Evolutionary conservation across 371 early-diverging fungal genomes (phyloP).

Genomic region (Gilbertella persicaria): DNA sequence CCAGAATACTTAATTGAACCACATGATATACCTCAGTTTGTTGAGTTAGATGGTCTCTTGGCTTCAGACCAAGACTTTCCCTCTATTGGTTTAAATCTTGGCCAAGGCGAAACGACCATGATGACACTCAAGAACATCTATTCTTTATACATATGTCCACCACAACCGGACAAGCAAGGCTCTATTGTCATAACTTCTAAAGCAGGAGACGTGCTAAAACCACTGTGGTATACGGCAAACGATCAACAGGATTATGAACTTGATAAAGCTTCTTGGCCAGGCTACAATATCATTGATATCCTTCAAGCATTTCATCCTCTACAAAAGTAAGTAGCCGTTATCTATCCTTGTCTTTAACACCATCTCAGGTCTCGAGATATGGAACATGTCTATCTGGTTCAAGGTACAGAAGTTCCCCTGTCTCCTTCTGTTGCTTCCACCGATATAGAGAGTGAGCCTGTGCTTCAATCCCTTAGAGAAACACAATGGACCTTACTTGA

Average conservation of each 20-base stretch:
- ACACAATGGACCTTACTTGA: conserved; percentile 79
- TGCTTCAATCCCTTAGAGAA: conserved; percentile 17
- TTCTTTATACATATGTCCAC: conserved; percentile 39
- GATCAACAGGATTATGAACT: conserved; percentile 1
- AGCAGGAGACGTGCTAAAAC: conserved; percentile 32
- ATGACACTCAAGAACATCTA: conserved; percentile 27
- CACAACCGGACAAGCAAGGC: conserved; percentile 19
- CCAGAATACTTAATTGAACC: conserved; percentile 42
- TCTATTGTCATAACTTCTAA: conserved; percentile 39
- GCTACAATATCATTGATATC: conserved; percentile 42
- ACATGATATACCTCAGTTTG: conserved; percentile 27
- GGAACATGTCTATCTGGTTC: conserved; percentile 12
- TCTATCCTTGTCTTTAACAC: neutral
- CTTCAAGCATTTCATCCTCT: conserved; percentile 35
- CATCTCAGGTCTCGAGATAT: neutral
- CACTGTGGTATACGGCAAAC: conserved; percentile 32
- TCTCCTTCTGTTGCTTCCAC: neutral
- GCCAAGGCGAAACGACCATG: conserved; percentile 23
- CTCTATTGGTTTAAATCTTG: conserved; percentile 20
- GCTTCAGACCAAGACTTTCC: conserved; percentile 39
- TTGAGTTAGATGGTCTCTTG: conserved; percentile 32
- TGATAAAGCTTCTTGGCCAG: conserved; percentile 33
- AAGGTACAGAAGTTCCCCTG: too few species aligned
- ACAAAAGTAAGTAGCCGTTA: conserved; percentile 23
- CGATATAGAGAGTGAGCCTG: conserved; percentile 5